Conservation (phyloP, 768 basidiomycete genomes). For the Tylopilus plumbeoviolaceoides region DNA sequence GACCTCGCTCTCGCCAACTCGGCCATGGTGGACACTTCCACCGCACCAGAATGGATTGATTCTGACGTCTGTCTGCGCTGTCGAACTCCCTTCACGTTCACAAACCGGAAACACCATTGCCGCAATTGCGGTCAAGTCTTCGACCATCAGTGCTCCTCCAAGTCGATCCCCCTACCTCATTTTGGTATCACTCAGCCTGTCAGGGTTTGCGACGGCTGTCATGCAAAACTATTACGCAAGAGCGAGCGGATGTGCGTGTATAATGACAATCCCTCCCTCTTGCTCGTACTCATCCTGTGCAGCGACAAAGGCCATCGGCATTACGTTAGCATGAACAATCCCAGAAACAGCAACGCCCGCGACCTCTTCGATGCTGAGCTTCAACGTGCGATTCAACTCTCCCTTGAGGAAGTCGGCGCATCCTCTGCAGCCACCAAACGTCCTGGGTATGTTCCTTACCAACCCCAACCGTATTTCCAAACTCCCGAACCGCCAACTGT, state of each 20-base stretch:
- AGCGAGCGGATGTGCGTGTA: conserved; percentile 50
- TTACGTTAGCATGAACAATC: conserved; percentile 49
- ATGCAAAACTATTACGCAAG: conserved; percentile 69
- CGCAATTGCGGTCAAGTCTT: conserved; percentile 97
- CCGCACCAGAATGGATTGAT: conserved; percentile 96
- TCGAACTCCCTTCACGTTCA: conserved; percentile 86
- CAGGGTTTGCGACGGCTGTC: conserved; percentile 89
- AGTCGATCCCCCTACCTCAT: conserved; percentile 80
- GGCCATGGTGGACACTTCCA: conserved; percentile 87
- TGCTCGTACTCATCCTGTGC: conserved; percentile 3
- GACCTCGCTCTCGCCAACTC: conserved; percentile 65
- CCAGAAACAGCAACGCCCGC: conserved; percentile 52
- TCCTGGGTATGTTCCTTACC: conserved; percentile 65
- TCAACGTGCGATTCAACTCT: conserved; percentile 89
- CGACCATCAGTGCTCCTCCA: conserved; percentile 89
- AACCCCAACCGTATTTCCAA: conserved; percentile 42
- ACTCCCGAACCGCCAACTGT: conserved; percentile 66
- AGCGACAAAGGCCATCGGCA: conserved; percentile 52
- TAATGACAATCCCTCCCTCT: background rate
- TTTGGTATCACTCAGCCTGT: conserved; percentile 93
- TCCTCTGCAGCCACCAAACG: conserved; percentile 42
- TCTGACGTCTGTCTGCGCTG: conserved; percentile 93
- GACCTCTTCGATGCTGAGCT: conserved; percentile 82
- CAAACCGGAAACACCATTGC: conserved; percentile 97
- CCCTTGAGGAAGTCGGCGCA: conserved; percentile 70